Evolutionary conservation across 768 basidiomycete species (phyloP), one percentile per base, ranked within the genome.

Genomic region (Podaxis mareebaensis): DNA sequence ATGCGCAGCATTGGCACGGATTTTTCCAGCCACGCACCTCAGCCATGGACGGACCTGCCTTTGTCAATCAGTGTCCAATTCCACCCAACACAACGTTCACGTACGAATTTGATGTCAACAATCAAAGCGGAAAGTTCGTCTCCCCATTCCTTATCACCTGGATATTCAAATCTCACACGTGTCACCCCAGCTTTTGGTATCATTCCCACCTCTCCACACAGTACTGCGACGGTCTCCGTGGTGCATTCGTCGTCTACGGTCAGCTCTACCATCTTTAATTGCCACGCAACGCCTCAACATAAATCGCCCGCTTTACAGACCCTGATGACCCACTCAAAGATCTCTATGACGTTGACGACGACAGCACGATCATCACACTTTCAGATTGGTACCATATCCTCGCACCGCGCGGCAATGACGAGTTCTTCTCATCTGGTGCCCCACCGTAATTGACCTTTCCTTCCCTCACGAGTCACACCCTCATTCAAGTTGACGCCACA

Each of bases 21-120:
- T 48, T 73, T 71, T 80, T 79, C 67, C 83, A 84, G 70, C 69
- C 76, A 52, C 70, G 76, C 36, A 78, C 79, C 4, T 78, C 78
- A 4, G 73, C 77, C 39, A 81, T 79, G 53, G 83, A 85, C 54
- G 84, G 83, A 4, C 72, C 75, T 69, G 57, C 66, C 5, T 58
- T 46, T 30, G 64, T 64, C 7, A 66, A 64, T 30, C 64, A 64
- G 52, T 64, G 67, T 44, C 67, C 65, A 2, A 66, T 66, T 24
- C 63, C 65, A 17, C 67, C 68, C 4, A 65, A 60, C 28, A 58
- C 66, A 5, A 67, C 68, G 6, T 67, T 67, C 63, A 64, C 60
- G 5, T 68, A 68, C 28, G 55, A 63, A 38, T 63, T 56, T 36
- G 33, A 33, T 33, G 36, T 36, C 15, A 28, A 40, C 12, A n/a